Conservation (phyloP, 2,329 filamentous ascomycete genomes). For the Fusarium sterilihyphosum region DNA sequence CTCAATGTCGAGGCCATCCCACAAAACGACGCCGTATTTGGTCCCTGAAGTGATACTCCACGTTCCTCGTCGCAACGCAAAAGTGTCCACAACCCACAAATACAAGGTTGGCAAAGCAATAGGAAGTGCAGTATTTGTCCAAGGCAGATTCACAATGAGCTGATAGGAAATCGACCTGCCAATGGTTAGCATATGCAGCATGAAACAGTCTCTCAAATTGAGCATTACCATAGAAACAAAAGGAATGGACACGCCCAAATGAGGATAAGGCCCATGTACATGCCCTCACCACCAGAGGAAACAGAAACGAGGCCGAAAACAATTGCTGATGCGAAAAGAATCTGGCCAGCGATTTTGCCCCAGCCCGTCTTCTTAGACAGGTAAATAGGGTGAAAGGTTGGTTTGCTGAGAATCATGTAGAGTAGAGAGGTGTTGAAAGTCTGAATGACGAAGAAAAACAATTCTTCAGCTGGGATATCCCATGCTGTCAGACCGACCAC, state of each 20-base stretch:
- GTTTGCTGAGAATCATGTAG: slow-evolving; percentile 74
- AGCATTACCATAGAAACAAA: slow-evolving; percentile 53
- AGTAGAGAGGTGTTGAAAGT: slow-evolving; percentile 77
- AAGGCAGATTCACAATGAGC: slow-evolving; percentile 69
- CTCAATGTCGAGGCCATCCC: slow-evolving; percentile 75
- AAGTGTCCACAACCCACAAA: slow-evolving; percentile 76
- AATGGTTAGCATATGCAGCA: background rate
- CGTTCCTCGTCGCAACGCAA: slow-evolving; percentile 73
- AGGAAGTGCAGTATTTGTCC: slow-evolving; percentile 65
- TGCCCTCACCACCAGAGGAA: slow-evolving; percentile 61
- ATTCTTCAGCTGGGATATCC: slow-evolving; percentile 75
- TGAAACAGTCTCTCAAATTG: background rate
- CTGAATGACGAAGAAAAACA: slow-evolving; percentile 82
- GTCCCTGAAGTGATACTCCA: slow-evolving; percentile 77
- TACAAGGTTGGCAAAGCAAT: slow-evolving; percentile 73
- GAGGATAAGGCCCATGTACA: slow-evolving; percentile 76
- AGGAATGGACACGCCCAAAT: slow-evolving; percentile 75
- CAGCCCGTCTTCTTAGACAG: slow-evolving; percentile 45
- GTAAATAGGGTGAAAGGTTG: slow-evolving; percentile 62
- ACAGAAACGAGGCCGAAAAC: slow-evolving; percentile 55
- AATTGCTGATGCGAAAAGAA: slow-evolving; percentile 56
- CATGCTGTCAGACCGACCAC: slow-evolving; percentile 71
- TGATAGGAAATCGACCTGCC: slow-evolving; percentile 72
- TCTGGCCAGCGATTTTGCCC: slow-evolving; percentile 59
- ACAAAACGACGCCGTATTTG: slow-evolving; percentile 71